phyloP scores from a whole-genome alignment of 2,329 filamentous ascomycete species.

The Penicillium sp. region DNA sequence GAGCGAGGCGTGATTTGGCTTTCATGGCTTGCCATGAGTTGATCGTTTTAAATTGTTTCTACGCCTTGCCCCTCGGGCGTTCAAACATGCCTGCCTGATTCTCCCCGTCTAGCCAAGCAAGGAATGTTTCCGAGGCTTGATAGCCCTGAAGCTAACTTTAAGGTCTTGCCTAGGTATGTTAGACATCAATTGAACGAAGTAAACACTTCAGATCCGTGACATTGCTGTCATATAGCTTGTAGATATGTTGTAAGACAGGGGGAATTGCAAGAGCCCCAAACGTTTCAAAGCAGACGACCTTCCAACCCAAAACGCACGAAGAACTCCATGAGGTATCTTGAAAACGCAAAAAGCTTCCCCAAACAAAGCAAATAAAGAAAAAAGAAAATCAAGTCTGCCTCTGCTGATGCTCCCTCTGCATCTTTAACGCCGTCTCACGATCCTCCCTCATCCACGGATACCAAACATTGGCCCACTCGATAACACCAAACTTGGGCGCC shows the following conservation, averaged over 20 bases:
- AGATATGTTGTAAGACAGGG: background rate
- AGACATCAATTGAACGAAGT: no score
- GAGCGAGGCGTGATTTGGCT: no score
- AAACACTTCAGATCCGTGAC: background rate
- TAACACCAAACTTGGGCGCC: constrained; percentile 40
- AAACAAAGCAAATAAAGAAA: background rate
- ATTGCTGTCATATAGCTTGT: background rate
- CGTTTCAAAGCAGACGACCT: background rate
- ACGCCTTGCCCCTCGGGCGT: no score
- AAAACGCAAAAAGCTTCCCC: constrained; percentile 2
- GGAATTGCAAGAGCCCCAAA: background rate
- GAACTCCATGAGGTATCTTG: constrained; percentile 21
- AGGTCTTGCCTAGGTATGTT: no score
- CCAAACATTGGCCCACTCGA: constrained; percentile 40
- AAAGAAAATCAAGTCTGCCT: constrained; percentile 9
- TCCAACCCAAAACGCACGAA: background rate
- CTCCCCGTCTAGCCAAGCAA: no score
- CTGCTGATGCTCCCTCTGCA: constrained; percentile 10
- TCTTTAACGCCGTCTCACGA: constrained; percentile 22
- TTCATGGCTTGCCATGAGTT: no score
- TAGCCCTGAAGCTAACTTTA: no score
- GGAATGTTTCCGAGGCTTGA: no score
- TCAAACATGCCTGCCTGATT: no score
- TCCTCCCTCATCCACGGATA: constrained; percentile 46
- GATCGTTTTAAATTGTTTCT: no score